phyloP scores from a whole-genome alignment of 345 rosid species.

The Fremontodendron californicum region DNA sequence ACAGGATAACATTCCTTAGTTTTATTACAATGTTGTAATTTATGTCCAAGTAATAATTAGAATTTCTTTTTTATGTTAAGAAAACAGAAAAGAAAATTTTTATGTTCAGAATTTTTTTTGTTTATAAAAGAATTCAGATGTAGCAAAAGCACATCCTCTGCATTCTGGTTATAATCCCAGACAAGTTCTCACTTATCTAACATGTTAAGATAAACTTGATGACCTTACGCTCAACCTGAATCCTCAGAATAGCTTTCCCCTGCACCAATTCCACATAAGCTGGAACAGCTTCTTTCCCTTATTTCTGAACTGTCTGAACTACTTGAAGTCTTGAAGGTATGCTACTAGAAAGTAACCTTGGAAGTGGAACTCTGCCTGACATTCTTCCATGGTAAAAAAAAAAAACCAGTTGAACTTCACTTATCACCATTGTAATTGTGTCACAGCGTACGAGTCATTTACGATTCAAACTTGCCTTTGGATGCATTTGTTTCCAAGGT shows the following conservation, averaged over 20 bases:
- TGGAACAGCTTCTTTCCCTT: not conserved
- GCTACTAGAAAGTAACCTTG: no score
- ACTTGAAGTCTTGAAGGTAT: not conserved
- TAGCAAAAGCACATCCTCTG: not conserved
- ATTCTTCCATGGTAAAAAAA: no score
- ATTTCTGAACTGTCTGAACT: not conserved
- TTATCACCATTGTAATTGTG: no score
- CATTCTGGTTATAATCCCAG: not conserved
- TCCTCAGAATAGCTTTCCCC: not conserved
- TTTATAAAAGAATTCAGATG: not conserved
- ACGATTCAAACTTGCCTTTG: not conserved
- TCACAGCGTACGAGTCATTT: no score
- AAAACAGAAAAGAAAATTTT: not conserved
- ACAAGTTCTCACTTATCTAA: not conserved
- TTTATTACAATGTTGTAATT: slow-evolving; percentile 2
- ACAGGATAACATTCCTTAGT: no score
- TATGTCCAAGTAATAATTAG: not conserved
- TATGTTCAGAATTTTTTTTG: not conserved
- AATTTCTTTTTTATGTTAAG: no score
- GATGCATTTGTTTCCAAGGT: not conserved
- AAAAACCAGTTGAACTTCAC: no score
- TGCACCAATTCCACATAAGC: not conserved
- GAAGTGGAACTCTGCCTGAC: not conserved
- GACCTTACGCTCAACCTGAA: not conserved
- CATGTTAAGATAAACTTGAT: not conserved